phyloP scores from a whole-genome alignment of 1,139 yeast genomes.

The Pneumocystis jirovecii region DNA sequence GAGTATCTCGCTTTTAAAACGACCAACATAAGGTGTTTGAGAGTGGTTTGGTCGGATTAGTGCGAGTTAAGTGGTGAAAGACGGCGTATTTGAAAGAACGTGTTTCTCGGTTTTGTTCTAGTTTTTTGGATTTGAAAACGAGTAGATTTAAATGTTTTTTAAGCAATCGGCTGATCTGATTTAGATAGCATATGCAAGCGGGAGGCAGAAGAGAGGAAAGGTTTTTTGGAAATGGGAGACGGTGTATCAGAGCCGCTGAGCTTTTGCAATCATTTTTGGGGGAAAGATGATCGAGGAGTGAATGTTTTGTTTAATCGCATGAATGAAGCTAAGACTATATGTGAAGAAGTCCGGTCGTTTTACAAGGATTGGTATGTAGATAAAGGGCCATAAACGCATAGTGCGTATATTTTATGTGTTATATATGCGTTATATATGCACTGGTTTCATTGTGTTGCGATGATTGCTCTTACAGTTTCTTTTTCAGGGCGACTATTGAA shows the following conservation, averaged over 20 bases:
- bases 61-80: neutral
- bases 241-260: neutral
- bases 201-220: neutral
- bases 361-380: constrained; percentile 28
- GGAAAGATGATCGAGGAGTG: constrained; percentile 13
- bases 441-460: too few relatives aligned
- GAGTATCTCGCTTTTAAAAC: neutral
- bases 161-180: neutral
- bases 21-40: too few relatives aligned
- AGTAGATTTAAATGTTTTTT: neutral
- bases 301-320: constrained; percentile 38
- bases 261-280: constrained; percentile 6
- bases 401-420: neutral
- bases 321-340: constrained; percentile 37
- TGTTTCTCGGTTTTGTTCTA: neutral
- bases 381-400: neutral
- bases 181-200: neutral
- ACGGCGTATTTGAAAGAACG: constrained; percentile 2
- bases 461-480: neutral
- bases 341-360: constrained; percentile 31
- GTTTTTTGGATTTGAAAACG: neutral
- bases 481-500: constrained; percentile 39
- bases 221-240: neutral
- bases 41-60: neutral
- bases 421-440: neutral